Evolutionary conservation across 306 rosid genomes (phyloP), one percentile per base, ranked within the genome.

Genomic region (Rosa rugosa): DNA sequence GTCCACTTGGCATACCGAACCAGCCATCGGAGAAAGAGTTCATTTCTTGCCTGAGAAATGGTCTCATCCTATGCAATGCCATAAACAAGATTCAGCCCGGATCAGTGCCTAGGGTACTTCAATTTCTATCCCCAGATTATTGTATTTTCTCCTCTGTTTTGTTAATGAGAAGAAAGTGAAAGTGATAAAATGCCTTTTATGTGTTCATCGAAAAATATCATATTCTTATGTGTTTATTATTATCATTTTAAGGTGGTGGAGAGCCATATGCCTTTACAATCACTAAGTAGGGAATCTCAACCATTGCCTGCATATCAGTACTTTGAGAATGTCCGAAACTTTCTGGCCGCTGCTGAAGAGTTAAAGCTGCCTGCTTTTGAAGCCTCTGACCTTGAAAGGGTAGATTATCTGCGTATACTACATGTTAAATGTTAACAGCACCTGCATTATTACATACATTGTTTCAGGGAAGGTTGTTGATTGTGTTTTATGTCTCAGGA

Each of bases 301-400:
- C 89, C 99, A 50, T 79, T 95, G 80, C 97, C 98, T 20, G 98
- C 99, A 27, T 95, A 90, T 83, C 99, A 95, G 84, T 93, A 95
- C 82, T 95, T 95, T 62, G 99, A 92, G 83, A 95, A 95, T 81
- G 93, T 94, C 14, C 86, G 99, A 18, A 95, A 95, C 72, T 95
- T 95, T 86, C 83, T 95, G 59, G 90, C 84, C 40, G 97, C 96
- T 13, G 88, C 85, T 0, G 88, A 85, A 75, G 89, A 91, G 77
- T 84, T 95, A 73, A 91, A 88, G 88, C 80, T 95, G 42, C 94
- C 97, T 51, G 91, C 97, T 69, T 95, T 95, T 82, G 97, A 95
- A 80, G 97, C 98, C 76, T 95, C 95, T 81, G 98, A 91, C 84
- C 89, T 95, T 14, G 99, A 92, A 82, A 87, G 91, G 92, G 99